Evolutionary conservation across 495 filamentous ascomycete species (phyloP).

Genomic region (Trichoderma orchidacearum): DNA sequence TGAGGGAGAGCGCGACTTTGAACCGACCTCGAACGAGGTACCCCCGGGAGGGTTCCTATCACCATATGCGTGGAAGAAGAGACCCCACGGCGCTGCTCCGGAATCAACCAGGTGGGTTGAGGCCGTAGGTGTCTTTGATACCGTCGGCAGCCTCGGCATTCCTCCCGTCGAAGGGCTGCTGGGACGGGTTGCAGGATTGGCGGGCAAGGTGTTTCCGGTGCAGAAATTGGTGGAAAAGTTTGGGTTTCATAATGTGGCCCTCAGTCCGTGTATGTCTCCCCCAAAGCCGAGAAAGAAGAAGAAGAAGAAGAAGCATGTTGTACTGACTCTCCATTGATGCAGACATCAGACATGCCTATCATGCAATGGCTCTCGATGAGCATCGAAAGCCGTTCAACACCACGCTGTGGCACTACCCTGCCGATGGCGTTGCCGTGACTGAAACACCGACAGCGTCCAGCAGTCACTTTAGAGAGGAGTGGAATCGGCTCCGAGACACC

Average conservation of each 20-base stretch:
- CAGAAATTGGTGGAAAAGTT: too few relatives aligned
- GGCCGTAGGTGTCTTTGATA: slow-evolving; percentile 46
- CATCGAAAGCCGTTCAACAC: slow-evolving; percentile 36
- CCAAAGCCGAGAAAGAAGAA: too few relatives aligned
- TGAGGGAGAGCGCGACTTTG: slow-evolving; percentile 4
- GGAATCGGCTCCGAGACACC: too few relatives aligned
- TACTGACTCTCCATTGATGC: slow-evolving; percentile 3
- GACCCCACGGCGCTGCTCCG: not conserved
- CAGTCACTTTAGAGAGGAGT: too few relatives aligned
- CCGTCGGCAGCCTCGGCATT: slow-evolving; percentile 32
- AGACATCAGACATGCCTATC: slow-evolving; percentile 44
- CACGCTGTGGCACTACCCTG: slow-evolving; percentile 34
- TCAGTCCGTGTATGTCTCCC: slow-evolving; percentile 5
- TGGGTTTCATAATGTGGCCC: not conserved
- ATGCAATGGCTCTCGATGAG: slow-evolving; percentile 47
- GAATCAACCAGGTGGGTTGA: slow-evolving; percentile 18
- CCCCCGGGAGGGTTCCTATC: too few relatives aligned
- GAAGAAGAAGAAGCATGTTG: not conserved
- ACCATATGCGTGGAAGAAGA: not conserved
- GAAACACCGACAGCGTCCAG: too few relatives aligned
- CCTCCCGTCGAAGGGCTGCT: slow-evolving; percentile 2
- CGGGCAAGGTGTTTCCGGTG: too few relatives aligned
- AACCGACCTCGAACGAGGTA: not conserved
- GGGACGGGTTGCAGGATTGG: too few relatives aligned
- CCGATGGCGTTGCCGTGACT: too few relatives aligned